These are phyloP conservation scores for Aspergillus tubingensis DNA, from an alignment of 2,329 filamentous ascomycete species.

Conservation along the genomic window DNA sequence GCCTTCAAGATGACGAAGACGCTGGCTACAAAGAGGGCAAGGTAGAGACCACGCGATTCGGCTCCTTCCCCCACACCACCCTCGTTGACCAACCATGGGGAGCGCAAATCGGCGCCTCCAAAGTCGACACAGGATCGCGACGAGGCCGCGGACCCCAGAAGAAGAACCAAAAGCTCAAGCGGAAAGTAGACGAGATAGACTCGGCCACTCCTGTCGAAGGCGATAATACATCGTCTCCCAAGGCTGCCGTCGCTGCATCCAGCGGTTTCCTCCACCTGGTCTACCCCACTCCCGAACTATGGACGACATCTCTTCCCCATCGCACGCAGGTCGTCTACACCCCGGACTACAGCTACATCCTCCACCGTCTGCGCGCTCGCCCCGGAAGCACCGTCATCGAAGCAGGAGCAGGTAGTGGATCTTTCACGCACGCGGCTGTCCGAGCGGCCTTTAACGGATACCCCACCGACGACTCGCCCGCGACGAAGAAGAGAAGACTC, in stretches of 20 bases:
- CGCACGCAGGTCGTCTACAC: slow-evolving; percentile 57
- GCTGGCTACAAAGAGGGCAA: slow-evolving; percentile 75
- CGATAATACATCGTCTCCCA: slow-evolving; percentile 13
- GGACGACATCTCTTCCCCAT: slow-evolving; percentile 54
- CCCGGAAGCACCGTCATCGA: slow-evolving; percentile 52
- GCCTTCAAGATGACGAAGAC: slow-evolving; percentile 61
- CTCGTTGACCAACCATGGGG: slow-evolving; percentile 82
- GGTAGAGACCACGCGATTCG: slow-evolving; percentile 89
- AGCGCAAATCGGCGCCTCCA: slow-evolving; percentile 83
- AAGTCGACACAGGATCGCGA: slow-evolving; percentile 87
- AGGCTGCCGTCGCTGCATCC: slow-evolving; percentile 40
- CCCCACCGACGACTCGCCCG: slow-evolving; percentile 24
- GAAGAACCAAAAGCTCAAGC: slow-evolving; percentile 59
- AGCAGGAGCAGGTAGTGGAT: slow-evolving; percentile 55
- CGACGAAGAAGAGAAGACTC: slow-evolving; percentile 27
- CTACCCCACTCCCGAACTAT: slow-evolving; percentile 53
- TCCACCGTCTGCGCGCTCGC: slow-evolving; percentile 50
- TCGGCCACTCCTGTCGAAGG: slow-evolving; percentile 27
- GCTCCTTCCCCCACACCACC: slow-evolving; percentile 81
- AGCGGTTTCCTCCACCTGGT: slow-evolving; percentile 54
- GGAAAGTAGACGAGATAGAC: slow-evolving; percentile 49
- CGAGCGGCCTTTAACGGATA: slow-evolving; percentile 53
- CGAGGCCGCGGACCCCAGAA: slow-evolving; percentile 73
- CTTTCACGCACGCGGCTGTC: slow-evolving; percentile 54
- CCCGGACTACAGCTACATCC: slow-evolving; percentile 55